A percentile compares a stretch with the other conserved stretches of the same genome.
These are phyloP conservation scores for Chaetomium tenue DNA, from an alignment of 495 filamentous ascomycete species.

Conservation along the genomic window DNA sequence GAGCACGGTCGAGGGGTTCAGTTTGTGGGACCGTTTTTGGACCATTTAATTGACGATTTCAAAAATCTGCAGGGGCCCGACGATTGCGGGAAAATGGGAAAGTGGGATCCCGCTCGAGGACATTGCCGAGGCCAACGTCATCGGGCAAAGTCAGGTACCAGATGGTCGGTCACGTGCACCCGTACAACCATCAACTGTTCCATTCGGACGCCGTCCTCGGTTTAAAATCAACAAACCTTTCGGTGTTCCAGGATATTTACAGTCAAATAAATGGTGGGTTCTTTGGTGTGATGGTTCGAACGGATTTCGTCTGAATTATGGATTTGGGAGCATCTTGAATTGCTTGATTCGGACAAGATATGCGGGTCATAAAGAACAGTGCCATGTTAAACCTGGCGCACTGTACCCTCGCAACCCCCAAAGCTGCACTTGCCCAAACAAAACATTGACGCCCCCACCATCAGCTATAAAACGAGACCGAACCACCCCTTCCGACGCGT, in stretches of 20 bases:
- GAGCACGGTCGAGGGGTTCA: constrained; percentile 1
- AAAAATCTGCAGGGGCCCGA: constrained; percentile 13
- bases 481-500: constrained; percentile 28
- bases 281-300: not conserved
- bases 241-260: too few species aligned
- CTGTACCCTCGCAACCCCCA: not conserved
- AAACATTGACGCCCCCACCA: constrained; percentile 16
- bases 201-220: too few species aligned
- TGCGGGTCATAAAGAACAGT: not conserved
- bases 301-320: too few species aligned
- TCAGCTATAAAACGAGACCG: constrained; percentile 8
- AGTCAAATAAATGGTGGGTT: not conserved
- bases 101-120: constrained; percentile 15
- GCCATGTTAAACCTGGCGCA: not conserved
- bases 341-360: not conserved
- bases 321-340: too few species aligned
- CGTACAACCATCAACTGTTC: not conserved
- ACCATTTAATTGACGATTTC: constrained; percentile 20
- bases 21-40: constrained; percentile 11
- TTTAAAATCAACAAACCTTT: not conserved
- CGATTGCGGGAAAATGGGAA: not conserved
- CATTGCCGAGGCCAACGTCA: constrained; percentile 27
- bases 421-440: constrained; percentile 16
- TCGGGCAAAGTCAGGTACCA: constrained; percentile 1
- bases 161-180: not conserved